phyloP scores from a whole-genome alignment of 2,329 filamentous ascomycete genomes.

The Cladobotryum protrusum region DNA sequence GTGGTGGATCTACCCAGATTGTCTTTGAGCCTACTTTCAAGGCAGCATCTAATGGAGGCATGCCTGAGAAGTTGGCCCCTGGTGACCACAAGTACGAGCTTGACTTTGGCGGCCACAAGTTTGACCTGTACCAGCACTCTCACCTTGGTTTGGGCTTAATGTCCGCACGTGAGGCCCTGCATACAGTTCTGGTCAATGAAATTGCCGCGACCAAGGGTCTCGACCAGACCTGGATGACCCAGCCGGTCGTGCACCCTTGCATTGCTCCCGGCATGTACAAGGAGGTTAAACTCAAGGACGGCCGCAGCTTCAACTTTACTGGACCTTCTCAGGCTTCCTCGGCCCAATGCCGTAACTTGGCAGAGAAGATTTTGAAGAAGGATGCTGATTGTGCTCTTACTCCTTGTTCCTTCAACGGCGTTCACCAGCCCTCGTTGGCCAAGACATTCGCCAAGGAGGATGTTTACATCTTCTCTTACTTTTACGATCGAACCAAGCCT shows the following conservation, averaged over 20 bases:
- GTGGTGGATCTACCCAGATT: constrained; percentile 95
- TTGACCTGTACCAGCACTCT: constrained; percentile 94
- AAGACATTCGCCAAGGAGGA: constrained; percentile 92
- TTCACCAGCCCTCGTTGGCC: constrained; percentile 85
- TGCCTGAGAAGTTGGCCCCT: constrained; percentile 77
- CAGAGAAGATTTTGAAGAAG: constrained; percentile 88
- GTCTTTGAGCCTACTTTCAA: constrained; percentile 96
- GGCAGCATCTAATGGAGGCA: constrained; percentile 62
- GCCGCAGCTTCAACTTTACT: constrained; percentile 67
- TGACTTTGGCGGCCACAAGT: constrained; percentile 81
- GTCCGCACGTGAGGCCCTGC: constrained; percentile 83
- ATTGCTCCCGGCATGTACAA: constrained; percentile 74
- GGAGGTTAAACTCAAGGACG: constrained; percentile 66
- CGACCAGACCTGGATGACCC: constrained; percentile 60
- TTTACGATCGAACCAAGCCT: constrained; percentile 89
- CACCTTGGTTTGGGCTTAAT: constrained; percentile 96
- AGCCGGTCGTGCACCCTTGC: constrained; percentile 76
- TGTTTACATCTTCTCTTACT: constrained; percentile 95
- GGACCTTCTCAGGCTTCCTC: constrained; percentile 70
- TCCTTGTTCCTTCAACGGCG: constrained; percentile 97
- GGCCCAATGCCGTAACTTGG: constrained; percentile 81
- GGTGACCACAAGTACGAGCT: constrained; percentile 96
- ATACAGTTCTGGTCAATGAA: constrained; percentile 67
- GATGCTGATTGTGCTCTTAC: constrained; percentile 72
- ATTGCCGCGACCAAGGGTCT: constrained; percentile 57